Evolutionary conservation across 2,329 filamentous ascomycete species (phyloP).

Genomic region (Hypoxylon sp.): DNA sequence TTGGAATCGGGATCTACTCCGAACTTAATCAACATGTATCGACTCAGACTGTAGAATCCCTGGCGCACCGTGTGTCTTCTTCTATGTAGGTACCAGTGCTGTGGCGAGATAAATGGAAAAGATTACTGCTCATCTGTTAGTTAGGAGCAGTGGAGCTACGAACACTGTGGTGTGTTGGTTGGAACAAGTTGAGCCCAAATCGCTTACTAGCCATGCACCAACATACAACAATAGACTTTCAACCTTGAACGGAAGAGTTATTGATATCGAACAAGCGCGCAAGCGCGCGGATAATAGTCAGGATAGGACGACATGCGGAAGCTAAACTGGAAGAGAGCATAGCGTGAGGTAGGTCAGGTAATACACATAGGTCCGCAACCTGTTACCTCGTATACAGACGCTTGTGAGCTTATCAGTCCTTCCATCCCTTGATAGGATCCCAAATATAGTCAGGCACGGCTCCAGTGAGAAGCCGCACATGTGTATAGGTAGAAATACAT

Average conservation of each 20-base stretch:
- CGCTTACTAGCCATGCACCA: constrained; percentile 30
- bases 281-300: constrained; percentile 44
- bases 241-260: constrained; percentile 31
- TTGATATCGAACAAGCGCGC: constrained; percentile 43
- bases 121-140: constrained; percentile 32
- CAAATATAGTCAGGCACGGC: constrained; percentile 1
- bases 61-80: constrained; percentile 25
- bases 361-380: constrained; percentile 1
- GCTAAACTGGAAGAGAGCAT: constrained; percentile 12
- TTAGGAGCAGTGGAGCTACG: constrained; percentile 34
- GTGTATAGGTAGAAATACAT: background rate
- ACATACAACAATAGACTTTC: constrained; percentile 6
- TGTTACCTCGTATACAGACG: constrained; percentile 19
- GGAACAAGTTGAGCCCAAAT: constrained; percentile 22
- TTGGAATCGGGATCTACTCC: constrained; percentile 30
- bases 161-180: constrained; percentile 38
- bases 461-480: constrained; percentile 8
- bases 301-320: constrained; percentile 14
- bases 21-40: constrained; percentile 19
- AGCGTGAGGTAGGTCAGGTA: constrained; percentile 17
- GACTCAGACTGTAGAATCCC: background rate
- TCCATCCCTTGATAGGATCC: constrained; percentile 29
- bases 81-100: constrained; percentile 12
- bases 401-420: constrained; percentile 7
- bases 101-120: constrained; percentile 2